Conservation (phyloP, 2,329 filamentous ascomycete genomes). For the Westerdykella sp. region DNA sequence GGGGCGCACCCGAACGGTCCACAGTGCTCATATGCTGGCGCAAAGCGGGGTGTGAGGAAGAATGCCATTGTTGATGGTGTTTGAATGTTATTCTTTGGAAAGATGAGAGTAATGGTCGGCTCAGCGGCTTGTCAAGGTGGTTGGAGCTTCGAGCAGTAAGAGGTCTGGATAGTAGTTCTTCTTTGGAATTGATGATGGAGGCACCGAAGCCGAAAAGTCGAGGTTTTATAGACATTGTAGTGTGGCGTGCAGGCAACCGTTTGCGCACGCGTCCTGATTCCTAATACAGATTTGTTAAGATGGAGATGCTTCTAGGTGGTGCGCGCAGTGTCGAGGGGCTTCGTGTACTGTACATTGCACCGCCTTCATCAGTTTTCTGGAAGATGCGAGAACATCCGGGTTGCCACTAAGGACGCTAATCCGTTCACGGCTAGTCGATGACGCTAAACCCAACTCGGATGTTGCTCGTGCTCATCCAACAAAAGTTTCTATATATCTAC, state of each 20-base stretch:
- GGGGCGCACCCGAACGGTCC: slow-evolving; percentile 24
- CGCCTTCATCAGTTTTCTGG: slow-evolving; percentile 19
- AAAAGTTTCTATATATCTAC: too few relatives aligned
- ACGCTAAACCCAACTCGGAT: too few relatives aligned
- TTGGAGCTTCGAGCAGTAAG: slow-evolving; percentile 14
- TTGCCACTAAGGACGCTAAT: not conserved
- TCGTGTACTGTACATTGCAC: slow-evolving; percentile 18
- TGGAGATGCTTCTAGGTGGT: slow-evolving; percentile 17
- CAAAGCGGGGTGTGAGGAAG: slow-evolving; percentile 28
- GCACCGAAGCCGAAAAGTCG: slow-evolving; percentile 6
- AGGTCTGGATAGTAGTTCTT: slow-evolving; percentile 16
- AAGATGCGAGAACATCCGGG: slow-evolving; percentile 20
- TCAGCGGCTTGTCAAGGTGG: slow-evolving; percentile 5
- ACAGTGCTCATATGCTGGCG: slow-evolving; percentile 26
- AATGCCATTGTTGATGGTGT: slow-evolving; percentile 25
- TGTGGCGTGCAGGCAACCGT: slow-evolving; percentile 18
- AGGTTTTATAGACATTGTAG: slow-evolving; percentile 30
- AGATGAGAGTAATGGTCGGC: slow-evolving; percentile 3
- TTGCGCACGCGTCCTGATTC: slow-evolving; percentile 21
- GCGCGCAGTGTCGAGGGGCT: slow-evolving; percentile 21
- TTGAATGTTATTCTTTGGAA: slow-evolving; percentile 1
- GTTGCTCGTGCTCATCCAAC: too few relatives aligned
- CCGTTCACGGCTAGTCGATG: too few relatives aligned
- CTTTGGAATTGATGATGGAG: slow-evolving; percentile 23
- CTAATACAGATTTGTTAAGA: slow-evolving; percentile 24